phyloP scores from a whole-genome alignment of 1,284 basidiomycete species.

The Schizophyllum commune region DNA sequence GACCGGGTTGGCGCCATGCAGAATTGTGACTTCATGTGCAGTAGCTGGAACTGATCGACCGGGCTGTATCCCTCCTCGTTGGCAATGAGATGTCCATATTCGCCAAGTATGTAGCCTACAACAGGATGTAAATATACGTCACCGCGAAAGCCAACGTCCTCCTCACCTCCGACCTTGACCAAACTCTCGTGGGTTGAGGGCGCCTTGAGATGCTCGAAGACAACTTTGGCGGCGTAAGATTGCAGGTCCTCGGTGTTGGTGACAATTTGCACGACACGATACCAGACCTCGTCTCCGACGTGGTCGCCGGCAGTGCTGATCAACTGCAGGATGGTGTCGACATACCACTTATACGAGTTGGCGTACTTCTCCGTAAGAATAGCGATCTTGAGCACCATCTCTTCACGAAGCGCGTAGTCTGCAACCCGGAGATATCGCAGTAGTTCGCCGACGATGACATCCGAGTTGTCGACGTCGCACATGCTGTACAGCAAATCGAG shows the following conservation, averaged over 20 bases:
- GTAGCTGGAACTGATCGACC: constrained; percentile 88
- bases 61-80: constrained; percentile 93
- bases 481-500: constrained; percentile 97
- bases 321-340: constrained; percentile 92
- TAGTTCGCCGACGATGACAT: constrained; percentile 91
- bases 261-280: constrained; percentile 96
- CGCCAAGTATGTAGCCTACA: constrained; percentile 90
- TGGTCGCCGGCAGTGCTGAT: constrained; percentile 97
- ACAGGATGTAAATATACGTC: constrained; percentile 5
- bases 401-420: constrained; percentile 93
- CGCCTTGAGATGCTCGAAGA: constrained; percentile 84
- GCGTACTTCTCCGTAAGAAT: constrained; percentile 98
- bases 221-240: constrained; percentile 90
- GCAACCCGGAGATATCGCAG: constrained; percentile 90
- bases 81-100: constrained; percentile 95
- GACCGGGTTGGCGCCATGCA: constrained; percentile 91
- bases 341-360: constrained; percentile 91
- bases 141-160: background rate
- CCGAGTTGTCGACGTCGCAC: constrained; percentile 96
- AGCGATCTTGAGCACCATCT: constrained; percentile 98
- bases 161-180: constrained; percentile 89
- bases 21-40: constrained; percentile 94
- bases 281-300: constrained; percentile 99
- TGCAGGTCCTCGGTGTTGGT: constrained; percentile 98
- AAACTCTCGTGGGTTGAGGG: constrained; percentile 94